phyloP scores from a whole-genome alignment of 805 yeast species.

The Kodamaea laetipori region DNA sequence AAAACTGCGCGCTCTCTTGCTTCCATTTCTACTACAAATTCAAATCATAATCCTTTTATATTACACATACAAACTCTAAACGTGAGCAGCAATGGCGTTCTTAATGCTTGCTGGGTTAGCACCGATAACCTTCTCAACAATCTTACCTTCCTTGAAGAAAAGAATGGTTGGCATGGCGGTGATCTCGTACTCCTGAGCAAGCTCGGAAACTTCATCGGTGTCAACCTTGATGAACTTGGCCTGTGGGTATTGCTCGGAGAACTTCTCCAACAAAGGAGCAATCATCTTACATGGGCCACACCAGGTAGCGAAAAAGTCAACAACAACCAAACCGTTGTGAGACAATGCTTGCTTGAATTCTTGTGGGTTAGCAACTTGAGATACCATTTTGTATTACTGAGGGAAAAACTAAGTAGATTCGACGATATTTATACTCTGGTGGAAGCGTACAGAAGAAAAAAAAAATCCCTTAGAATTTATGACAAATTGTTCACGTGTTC shows the following conservation, averaged over 20 bases:
- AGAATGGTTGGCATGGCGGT: conserved; percentile 64
- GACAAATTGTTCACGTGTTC: conserved; percentile 12
- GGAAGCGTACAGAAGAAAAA: conserved; percentile 5
- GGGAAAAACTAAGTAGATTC: not conserved
- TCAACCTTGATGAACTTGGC: conserved; percentile 88
- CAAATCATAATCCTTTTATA: too few relatives aligned
- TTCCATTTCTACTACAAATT: too few relatives aligned
- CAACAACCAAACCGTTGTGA: conserved; percentile 75
- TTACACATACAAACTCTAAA: conserved; percentile 30
- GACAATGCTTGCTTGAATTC: conserved; percentile 71
- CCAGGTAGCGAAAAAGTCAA: conserved; percentile 97
- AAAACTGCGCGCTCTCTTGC: too few relatives aligned
- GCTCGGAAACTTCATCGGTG: conserved; percentile 78
- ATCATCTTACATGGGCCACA: conserved; percentile 99
- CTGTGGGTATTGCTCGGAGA: conserved; percentile 63
- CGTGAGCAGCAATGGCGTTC: conserved; percentile 58
- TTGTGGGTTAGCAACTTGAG: conserved; percentile 29
- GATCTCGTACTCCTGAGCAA: conserved; percentile 67
- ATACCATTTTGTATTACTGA: conserved; percentile 35
- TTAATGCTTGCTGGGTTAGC: conserved; percentile 87
- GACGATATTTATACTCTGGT: conserved; percentile 6
- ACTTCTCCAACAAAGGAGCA: conserved; percentile 88
- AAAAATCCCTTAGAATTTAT: not conserved
- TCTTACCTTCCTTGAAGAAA: conserved; percentile 81
- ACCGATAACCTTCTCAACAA: conserved; percentile 79